Conservation (phyloP, 2,329 filamentous ascomycete species). For the Monosporascus sp. region DNA sequence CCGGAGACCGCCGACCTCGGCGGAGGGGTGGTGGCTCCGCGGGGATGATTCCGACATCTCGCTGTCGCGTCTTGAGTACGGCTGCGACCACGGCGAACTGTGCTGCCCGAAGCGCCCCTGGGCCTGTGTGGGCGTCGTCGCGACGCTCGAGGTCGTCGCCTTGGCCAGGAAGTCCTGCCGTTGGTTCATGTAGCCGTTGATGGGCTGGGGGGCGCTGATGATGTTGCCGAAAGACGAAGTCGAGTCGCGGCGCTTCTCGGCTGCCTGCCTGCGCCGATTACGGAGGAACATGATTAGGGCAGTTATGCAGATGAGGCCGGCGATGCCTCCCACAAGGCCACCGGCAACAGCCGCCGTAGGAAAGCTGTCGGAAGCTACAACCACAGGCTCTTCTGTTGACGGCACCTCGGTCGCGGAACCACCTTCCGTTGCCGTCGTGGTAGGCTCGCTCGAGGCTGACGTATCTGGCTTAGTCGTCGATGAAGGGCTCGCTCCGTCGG, state of each 20-base stretch:
- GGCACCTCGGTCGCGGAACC: conserved; percentile 8
- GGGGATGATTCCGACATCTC: conserved; percentile 12
- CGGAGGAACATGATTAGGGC: conserved; percentile 12
- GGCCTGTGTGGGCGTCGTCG: conserved; percentile 10
- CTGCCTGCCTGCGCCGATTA: conserved; percentile 9
- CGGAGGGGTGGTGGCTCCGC: conserved; percentile 23
- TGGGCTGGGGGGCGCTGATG: conserved; percentile 23
- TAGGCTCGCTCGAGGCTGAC: conserved; percentile 4
- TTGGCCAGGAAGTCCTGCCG: conserved; percentile 24
- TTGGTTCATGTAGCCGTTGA: conserved; percentile 18
- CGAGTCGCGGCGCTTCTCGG: conserved; percentile 9
- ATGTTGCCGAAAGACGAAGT: conserved; percentile 22
- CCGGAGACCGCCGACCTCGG: conserved; percentile 21
- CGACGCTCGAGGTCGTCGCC: conserved; percentile 12
- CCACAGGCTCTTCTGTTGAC: conserved; percentile 6
- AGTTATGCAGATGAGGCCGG: conserved; percentile 11
- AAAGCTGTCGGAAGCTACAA: conserved; percentile 9
- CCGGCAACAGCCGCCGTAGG: conserved; percentile 25
- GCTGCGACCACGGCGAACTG: conserved; percentile 2
- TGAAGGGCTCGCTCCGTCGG: conserved; percentile 3
- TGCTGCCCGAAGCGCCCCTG: conserved; percentile 3
- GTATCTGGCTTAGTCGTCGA: not conserved
- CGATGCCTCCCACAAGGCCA: conserved; percentile 21
- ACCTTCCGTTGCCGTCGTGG: conserved; percentile 9
- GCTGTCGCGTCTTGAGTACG: conserved; percentile 16